Conservation (phyloP, 2,329 filamentous ascomycete genomes). For the Penicillium sp. region DNA sequence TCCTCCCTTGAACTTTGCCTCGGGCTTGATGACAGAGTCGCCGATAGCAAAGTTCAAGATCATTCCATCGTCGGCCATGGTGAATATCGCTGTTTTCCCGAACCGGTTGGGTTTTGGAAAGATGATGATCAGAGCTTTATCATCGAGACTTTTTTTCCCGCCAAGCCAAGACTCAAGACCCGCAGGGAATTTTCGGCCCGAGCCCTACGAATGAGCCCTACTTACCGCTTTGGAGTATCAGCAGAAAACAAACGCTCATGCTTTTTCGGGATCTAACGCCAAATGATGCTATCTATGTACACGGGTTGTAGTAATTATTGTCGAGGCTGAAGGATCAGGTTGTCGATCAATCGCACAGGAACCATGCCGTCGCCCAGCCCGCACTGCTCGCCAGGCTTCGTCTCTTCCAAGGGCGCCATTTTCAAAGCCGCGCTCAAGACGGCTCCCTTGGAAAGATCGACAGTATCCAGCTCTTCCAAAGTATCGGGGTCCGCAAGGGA, state of each 20-base stretch:
- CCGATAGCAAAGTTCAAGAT: constrained; percentile 84
- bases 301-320: constrained; percentile 2
- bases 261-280: neutral
- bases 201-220: constrained; percentile 31
- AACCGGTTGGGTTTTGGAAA: constrained; percentile 1
- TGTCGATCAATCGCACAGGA: constrained; percentile 85
- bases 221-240: constrained; percentile 19
- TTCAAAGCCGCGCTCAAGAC: constrained; percentile 87
- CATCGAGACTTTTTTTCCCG: constrained; percentile 25
- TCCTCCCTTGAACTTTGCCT: constrained; percentile 73
- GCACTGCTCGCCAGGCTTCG: constrained; percentile 63
- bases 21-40: constrained; percentile 58
- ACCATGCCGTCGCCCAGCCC: constrained; percentile 68
- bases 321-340: constrained; percentile 62
- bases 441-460: constrained; percentile 67
- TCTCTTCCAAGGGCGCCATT: constrained; percentile 74
- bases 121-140: constrained; percentile 9
- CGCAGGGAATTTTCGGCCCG: constrained; percentile 28
- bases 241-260: neutral
- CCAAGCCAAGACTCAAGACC: constrained; percentile 20
- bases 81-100: constrained; percentile 5
- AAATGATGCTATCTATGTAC: neutral
- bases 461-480: constrained; percentile 67
- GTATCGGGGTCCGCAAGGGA: constrained; percentile 81
- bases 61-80: constrained; percentile 92